Evolutionary conservation across 2,329 filamentous ascomycete species (phyloP), one percentile per base, ranked within the genome.

Genomic region (Beauveria sp.): DNA sequence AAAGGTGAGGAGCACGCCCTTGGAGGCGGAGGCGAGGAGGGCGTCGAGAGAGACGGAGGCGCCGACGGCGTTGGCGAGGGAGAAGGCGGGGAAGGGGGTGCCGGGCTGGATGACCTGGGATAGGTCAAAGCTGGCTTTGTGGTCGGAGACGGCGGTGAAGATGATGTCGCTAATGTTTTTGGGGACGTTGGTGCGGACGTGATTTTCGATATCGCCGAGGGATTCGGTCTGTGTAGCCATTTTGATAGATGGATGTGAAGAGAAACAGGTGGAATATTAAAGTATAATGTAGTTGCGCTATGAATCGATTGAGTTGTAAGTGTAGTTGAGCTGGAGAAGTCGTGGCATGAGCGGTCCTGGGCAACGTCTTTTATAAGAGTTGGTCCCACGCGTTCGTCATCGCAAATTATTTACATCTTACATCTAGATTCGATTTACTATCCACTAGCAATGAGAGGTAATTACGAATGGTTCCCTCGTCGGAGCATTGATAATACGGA

Each of bases 1-100:
- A 69, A 79, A 79, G n/a, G 73, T 75, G 50, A 79, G 69, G 31
- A 79, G 69, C 20, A 79, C 63, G 3, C 71, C 73, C 14, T 70
- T 66, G 42, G 46, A 20, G 22, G 60, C 43, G 26, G n/a, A 14
- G 38, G 64, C 59, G 28, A 74, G 68, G 14, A 75, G 73, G 10
- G 69, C 66, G 12, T 55, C 61, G 61, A 69, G 74, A 3, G 68
- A 69, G 1, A 77, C 69, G 38, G 69, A 18, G 31, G 71, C 67
- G 18, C 73, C 74, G 1, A 69, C 66, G 24, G 75, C 76, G 62
- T 76, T 68, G 18, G 62, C 62, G 34, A 78, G 67, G 8, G 42
- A 61, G 65, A 77, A 77, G 1, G 66, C 55, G 5, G 76, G 74
- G 12, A 77, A 63, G 10, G 65, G 66, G 52, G 70, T 67, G 42